Evolutionary conservation across 2,329 filamentous ascomycete species (phyloP), one percentile per base, ranked within the genome.

Genomic region (Setomelanomma holmii): DNA sequence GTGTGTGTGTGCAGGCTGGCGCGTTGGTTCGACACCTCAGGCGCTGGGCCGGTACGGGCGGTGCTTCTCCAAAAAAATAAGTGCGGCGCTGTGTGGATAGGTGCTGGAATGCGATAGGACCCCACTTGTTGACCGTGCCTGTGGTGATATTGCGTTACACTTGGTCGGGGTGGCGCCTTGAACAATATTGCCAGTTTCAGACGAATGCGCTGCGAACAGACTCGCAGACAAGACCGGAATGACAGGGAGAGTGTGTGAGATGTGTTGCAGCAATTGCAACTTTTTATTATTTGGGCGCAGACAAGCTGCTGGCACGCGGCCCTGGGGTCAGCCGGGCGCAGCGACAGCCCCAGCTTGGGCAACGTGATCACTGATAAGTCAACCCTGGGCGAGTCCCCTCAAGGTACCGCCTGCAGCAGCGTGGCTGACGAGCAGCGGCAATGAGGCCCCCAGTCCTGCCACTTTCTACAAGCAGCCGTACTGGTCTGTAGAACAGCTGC

Each of bases 81-180:
- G 22, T 51, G 49, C 41, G 36, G 54, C 55, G 58, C 44, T 35
- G 53, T 66, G 63, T 63, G 58, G 56, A 63, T 57, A 63, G 59
- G 51, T 61, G 54, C 51, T 62, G 64, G 63, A 66, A 63, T 67
- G 64, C 60, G 48, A 62, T 60, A 49, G 52, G 61, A 61, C 56
- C 53, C 59, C 61, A 61, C 59, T 51, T 56, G 49, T 36, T 46
- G 61, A 43, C 61, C 55, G 60, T 58, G 59, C 54, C 51, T 49
- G 40, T 55, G 56, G 56, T 52, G 58, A 61, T 63, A 58, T 58
- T 48, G 58, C 53, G 59, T 60, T 49, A 53, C 50, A 50, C 41
- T 39, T 52, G 42, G 47, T 44, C 44, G 53, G 42, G 51, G 40
- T 38, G 46, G 49, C 58, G 56, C 53, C 45, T 45, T 54, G 49